phyloP scores from a whole-genome alignment of 176 grass and related monocot genomes.

The Oryza rufipogon region DNA sequence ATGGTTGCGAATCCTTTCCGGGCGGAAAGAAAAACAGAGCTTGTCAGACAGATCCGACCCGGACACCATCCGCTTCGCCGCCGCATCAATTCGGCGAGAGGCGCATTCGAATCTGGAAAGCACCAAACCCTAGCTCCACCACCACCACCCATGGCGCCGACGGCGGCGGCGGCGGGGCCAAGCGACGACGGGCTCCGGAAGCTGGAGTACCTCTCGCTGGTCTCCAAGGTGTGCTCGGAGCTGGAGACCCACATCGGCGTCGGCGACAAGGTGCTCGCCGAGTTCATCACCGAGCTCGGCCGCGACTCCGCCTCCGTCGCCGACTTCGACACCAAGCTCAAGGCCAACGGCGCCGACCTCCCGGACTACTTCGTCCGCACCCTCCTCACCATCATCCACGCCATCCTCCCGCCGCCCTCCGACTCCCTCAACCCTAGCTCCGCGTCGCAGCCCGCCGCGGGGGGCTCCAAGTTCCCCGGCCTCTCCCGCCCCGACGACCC shows the following conservation, averaged over 20 bases:
- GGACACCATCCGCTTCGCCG: neutral
- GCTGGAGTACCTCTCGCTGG: constrained; percentile 72
- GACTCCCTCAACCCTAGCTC: constrained; percentile 35
- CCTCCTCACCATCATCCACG: constrained; percentile 83
- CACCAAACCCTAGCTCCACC: constrained; percentile 37
- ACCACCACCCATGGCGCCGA: constrained; percentile 25
- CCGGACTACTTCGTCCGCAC: constrained; percentile 83
- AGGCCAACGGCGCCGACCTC: constrained; percentile 67
- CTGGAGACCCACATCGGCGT: constrained; percentile 76
- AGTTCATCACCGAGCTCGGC: constrained; percentile 81
- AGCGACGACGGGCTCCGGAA: constrained; percentile 61
- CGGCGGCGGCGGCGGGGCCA: constrained; percentile 31
- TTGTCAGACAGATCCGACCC: neutral
- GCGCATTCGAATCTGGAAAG: constrained; percentile 8
- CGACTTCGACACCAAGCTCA: constrained; percentile 68
- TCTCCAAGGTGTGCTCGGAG: constrained; percentile 78
- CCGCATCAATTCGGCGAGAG: neutral
- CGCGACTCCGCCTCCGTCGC: constrained; percentile 50
- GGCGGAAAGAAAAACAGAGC: neutral
- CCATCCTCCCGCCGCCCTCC: constrained; percentile 69
- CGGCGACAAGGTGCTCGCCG: constrained; percentile 81
- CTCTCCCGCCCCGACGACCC: constrained; percentile 69
- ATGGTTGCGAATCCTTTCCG: neutral
- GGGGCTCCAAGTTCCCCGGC: constrained; percentile 55
- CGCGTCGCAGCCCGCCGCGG: constrained; percentile 20